Evolutionary conservation across 805 yeast species (phyloP), one percentile per base, ranked within the genome.

Genomic region (Candida namnaoensis): DNA sequence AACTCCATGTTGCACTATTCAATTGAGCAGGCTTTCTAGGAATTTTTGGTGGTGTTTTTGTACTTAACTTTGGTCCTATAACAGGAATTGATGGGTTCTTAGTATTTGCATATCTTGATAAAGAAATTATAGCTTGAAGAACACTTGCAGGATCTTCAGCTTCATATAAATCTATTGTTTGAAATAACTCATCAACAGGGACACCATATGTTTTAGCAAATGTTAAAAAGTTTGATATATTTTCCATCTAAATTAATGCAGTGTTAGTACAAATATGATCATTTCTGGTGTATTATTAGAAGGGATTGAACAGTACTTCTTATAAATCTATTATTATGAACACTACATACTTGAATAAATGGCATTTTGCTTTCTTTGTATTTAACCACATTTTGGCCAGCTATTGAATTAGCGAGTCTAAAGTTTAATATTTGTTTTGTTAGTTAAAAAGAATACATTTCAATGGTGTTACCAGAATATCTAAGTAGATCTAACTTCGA

Each of bases 171-270:
- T 87, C 95, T 7, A 72, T 64, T 0, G 95, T 87, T 50, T 82
- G 88, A 57, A 87, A 87, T 38, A 83, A 61, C 56, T 87, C 95
- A 54, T 84, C 88, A 48, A 83, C 82, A 6, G 88, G 86, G 3
- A 87, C 79, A 3, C 91, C 91, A 40, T 78, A 66, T 5, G 56
- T 41, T 47, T 79, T 74, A 39, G 88, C 78, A 41, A 80, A 76
- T 6, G 68, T 62, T 34, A 87, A 62, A 53, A 87, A 87, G 47
- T 76, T 75, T 39, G 87, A 77, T 32, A 87, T 85, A 53, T 86
- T 86, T 54, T 87, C 95, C 96, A 87, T 87, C 61, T 80, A 76
- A 14, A 14, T 24, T 44, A 19, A 24, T 4, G n/a, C 19, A 36
- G n/a, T 35, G 40, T 42, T 28, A 24, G 30, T 33, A 32, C 3